Base-by-base conservation (phyloP, 306 rosid genomes). In the Begonia fuchsioides region DNA sequence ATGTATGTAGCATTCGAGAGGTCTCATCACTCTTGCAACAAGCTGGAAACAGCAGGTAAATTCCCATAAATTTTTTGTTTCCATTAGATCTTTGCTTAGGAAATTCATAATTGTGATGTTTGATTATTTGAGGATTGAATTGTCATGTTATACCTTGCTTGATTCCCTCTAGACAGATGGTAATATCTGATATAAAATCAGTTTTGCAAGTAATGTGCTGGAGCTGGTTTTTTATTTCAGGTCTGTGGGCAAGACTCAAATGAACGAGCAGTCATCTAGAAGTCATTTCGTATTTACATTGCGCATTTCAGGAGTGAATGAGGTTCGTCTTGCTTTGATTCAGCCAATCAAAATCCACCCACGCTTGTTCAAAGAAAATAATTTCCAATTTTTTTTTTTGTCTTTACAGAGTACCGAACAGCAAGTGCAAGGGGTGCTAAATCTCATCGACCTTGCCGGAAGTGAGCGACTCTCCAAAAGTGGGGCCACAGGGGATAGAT, bases 221-320 rank as follows among this genome's bases (percentile, higher is more conserved):
- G 45, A 10, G 56, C 19, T 48, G 55, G 38, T 19, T 8, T 65
- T 10, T 48, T 39, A 20, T 65, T 44, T 60, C 64, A 92, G 98
- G 79, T 85, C 96, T n/a, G 95, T 92, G 39, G 94, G 96, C 47
- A 85, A 68, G 68, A 92, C 98, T 8, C 86, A 82, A 20, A 90
- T 90, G 98, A 90, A 90, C 50, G 98, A 90, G 52, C 94, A 90
- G 39, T 90, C 98, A 43, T 90, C 98, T 3, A 85, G 96, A 71
- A 90, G 98, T 57, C 96, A 90, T 60, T 70, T 90, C 38, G 98
- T 90, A 61, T 86, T 90, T 61, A 90, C 93, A 48, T 59, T 90
- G 78, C 94, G 98, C 15, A 90, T 90, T 55, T 65, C 76, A 54
- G 98, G 98, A 38, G 64, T 71, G 41, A 85, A 90, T 58, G 86